Evolutionary conservation across 1,284 basidiomycete species (phyloP).

Genomic region (Laetiporus sulphureus): DNA sequence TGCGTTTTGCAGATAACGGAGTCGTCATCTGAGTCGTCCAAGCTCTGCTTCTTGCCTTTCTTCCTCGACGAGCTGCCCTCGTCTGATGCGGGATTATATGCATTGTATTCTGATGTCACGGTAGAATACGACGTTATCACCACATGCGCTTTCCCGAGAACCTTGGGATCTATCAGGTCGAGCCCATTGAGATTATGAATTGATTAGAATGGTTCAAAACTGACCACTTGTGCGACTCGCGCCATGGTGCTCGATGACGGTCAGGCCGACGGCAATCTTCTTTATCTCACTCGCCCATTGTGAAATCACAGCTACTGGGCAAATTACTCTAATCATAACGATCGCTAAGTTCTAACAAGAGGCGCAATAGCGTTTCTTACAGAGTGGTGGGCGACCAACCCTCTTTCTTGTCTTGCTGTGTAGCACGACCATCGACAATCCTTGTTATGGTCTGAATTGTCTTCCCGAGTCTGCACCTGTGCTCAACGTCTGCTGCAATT

Average conservation of each 20-base stretch:
- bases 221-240: constrained; percentile 60
- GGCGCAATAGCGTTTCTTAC: constrained; percentile 38
- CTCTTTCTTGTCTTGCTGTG: constrained; percentile 61
- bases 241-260: constrained; percentile 82
- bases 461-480: constrained; percentile 66
- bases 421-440: constrained; percentile 72
- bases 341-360: background rate
- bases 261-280: constrained; percentile 68
- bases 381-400: constrained; percentile 70
- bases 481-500: background rate
- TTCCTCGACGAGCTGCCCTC: constrained; percentile 31
- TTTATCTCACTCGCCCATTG: constrained; percentile 90
- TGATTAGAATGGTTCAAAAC: constrained; percentile 10
- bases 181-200: background rate
- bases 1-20: constrained; percentile 34
- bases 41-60: constrained; percentile 31
- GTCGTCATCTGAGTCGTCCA: constrained; percentile 33
- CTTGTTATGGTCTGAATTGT: constrained; percentile 88
- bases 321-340: constrained; percentile 54
- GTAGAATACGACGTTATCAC: constrained; percentile 84
- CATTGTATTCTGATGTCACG: constrained; percentile 66
- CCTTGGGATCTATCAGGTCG: constrained; percentile 43
- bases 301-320: constrained; percentile 78
- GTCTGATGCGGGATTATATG: constrained; percentile 43
- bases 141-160: constrained; percentile 62